Evolutionary conservation across 73 alveolate species (phyloP).

Genomic region (Paramecium sexaurelia): DNA sequence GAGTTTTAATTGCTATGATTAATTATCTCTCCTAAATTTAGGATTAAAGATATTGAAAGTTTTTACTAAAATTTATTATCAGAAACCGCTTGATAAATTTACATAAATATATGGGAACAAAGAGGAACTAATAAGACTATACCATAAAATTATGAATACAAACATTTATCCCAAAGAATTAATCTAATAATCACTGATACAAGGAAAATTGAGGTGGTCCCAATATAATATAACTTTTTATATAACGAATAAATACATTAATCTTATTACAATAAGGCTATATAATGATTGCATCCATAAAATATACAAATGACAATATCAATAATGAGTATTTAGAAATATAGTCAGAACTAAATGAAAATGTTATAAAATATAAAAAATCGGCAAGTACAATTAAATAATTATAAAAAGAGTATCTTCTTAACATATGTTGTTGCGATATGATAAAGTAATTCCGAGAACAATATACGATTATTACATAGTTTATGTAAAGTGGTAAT

Average conservation of each 20-base stretch:
- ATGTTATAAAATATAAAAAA: not conserved
- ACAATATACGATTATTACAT: not conserved
- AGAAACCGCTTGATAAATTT: not conserved
- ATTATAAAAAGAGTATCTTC: not conserved
- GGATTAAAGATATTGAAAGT: not conserved
- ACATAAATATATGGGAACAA: not conserved
- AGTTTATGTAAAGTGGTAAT: not conserved
- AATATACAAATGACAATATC: not conserved
- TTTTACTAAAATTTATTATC: not conserved
- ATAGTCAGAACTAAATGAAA: not conserved
- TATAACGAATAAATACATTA: not conserved
- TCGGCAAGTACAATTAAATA: not conserved
- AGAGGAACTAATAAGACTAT: not conserved
- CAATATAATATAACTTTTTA: not conserved
- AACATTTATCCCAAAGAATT: not conserved
- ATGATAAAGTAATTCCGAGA: not conserved
- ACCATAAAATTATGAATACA: not conserved
- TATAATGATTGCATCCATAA: not conserved
- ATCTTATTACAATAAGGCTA: not conserved
- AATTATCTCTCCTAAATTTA: not conserved
- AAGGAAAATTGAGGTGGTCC: not conserved
- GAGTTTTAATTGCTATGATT: not conserved
- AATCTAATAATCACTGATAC: not conserved
- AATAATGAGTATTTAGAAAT: not conserved
- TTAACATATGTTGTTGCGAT: not conserved